Conservation (phyloP, 495 filamentous ascomycete species). For the Penicillium pulvis region DNA sequence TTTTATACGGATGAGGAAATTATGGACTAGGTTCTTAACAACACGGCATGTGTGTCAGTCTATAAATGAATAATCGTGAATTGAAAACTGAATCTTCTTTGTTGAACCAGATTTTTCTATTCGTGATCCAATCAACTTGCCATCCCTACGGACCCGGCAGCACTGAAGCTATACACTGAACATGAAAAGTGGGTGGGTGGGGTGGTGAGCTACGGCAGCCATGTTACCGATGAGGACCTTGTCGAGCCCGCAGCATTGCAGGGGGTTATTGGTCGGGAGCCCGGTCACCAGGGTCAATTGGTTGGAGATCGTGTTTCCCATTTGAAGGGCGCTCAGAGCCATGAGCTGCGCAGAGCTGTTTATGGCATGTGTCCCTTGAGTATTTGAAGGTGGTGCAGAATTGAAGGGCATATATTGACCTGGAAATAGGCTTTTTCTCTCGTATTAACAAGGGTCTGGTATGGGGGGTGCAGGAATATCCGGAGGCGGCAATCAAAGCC, state of each 20-base stretch:
- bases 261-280: slow-evolving; percentile 54
- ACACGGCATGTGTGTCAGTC: slow-evolving; percentile 20
- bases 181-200: slow-evolving; percentile 57
- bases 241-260: slow-evolving; percentile 11
- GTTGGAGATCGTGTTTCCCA: slow-evolving; percentile 41
- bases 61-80: no score
- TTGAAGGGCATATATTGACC: neutral
- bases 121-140: slow-evolving; percentile 5
- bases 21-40: slow-evolving; percentile 55
- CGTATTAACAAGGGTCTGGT: neutral
- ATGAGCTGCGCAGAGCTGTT: neutral
- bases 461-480: neutral
- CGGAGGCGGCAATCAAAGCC: neutral
- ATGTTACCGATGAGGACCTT: slow-evolving; percentile 13
- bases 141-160: neutral
- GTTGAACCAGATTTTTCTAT: slow-evolving; percentile 1
- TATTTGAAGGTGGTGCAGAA: no score
- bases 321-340: neutral
- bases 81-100: no score
- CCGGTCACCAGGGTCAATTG: slow-evolving; percentile 60
- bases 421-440: neutral
- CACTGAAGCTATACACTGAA: slow-evolving; percentile 28
- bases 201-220: slow-evolving; percentile 25
- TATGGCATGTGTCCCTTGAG: neutral
- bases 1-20: slow-evolving; percentile 80